These are phyloP conservation scores for Suillus bovinus DNA, from an alignment of 768 basidiomycete species.

Conservation along the genomic window DNA sequence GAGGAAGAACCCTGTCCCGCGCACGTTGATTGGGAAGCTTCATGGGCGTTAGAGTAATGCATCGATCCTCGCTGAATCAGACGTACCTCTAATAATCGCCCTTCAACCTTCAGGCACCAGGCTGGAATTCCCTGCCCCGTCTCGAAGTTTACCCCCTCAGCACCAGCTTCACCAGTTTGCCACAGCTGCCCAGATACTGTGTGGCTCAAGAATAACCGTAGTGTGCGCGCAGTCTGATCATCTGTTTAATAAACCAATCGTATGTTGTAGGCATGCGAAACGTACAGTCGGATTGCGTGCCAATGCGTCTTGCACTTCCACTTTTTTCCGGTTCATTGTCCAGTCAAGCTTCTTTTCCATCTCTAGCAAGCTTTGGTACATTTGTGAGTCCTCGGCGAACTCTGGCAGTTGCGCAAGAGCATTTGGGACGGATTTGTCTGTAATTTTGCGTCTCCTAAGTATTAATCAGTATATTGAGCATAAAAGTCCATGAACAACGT, in stretches of 20 bases:
- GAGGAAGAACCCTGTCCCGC: conserved; percentile 59
- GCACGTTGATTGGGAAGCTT: conserved; percentile 63
- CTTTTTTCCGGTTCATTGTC: conserved; percentile 89
- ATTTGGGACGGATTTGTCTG: conserved; percentile 78
- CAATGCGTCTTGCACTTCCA: conserved; percentile 90
- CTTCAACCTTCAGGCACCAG: conserved; percentile 87
- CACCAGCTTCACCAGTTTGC: conserved; percentile 56
- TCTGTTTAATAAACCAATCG: conserved; percentile 14
- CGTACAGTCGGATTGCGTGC: conserved; percentile 63
- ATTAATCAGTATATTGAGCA: neutral
- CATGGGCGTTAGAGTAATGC: neutral
- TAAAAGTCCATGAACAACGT: conserved; percentile 3
- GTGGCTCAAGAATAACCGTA: conserved; percentile 87
- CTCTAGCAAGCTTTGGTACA: conserved; percentile 84
- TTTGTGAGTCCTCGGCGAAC: conserved; percentile 77
- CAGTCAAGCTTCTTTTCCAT: conserved; percentile 94
- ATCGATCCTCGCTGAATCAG: neutral
- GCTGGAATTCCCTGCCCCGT: conserved; percentile 89
- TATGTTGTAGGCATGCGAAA: neutral
- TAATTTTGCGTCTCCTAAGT: conserved; percentile 74
- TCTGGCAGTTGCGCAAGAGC: conserved; percentile 71
- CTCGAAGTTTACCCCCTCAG: conserved; percentile 55
- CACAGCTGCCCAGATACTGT: conserved; percentile 83
- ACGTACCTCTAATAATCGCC: conserved; percentile 78
- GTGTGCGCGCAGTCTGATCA: conserved; percentile 71